Evolutionary conservation across 2,329 filamentous ascomycete species (phyloP).

Genomic region (Drechslera avenae): DNA sequence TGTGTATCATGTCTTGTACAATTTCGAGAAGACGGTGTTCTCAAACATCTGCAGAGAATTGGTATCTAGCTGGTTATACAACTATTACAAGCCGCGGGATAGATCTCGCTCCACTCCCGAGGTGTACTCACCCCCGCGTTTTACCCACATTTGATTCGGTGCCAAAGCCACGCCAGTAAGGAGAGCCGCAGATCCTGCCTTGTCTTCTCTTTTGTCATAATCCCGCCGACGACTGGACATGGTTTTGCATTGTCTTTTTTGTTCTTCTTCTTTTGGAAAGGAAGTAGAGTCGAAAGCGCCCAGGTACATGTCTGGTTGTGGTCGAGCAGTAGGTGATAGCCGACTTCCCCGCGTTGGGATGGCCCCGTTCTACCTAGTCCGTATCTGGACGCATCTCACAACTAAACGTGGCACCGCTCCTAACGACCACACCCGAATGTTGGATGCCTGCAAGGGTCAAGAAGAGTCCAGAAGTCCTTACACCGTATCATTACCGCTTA

Average conservation of each 20-base stretch:
- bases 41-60: neutral
- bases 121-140: constrained; percentile 4
- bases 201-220: neutral
- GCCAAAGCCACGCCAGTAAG: neutral
- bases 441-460: neutral
- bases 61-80: neutral
- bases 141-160: neutral
- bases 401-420: too few relatives aligned
- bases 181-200: neutral
- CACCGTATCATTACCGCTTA: neutral
- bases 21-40: neutral
- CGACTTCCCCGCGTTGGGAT: neutral
- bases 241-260: too few relatives aligned
- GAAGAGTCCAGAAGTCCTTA: neutral
- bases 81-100: too few relatives aligned
- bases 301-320: too few relatives aligned
- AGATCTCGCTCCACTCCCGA: neutral
- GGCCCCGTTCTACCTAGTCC: too few relatives aligned
- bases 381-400: too few relatives aligned
- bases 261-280: too few relatives aligned
- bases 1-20: constrained; percentile 22
- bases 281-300: too few relatives aligned
- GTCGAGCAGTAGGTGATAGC: too few relatives aligned
- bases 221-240: too few relatives aligned
- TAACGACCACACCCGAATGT: too few relatives aligned